phyloP scores from a whole-genome alignment of 2,329 filamentous ascomycete genomes.

The Cordyceps farinosa region DNA sequence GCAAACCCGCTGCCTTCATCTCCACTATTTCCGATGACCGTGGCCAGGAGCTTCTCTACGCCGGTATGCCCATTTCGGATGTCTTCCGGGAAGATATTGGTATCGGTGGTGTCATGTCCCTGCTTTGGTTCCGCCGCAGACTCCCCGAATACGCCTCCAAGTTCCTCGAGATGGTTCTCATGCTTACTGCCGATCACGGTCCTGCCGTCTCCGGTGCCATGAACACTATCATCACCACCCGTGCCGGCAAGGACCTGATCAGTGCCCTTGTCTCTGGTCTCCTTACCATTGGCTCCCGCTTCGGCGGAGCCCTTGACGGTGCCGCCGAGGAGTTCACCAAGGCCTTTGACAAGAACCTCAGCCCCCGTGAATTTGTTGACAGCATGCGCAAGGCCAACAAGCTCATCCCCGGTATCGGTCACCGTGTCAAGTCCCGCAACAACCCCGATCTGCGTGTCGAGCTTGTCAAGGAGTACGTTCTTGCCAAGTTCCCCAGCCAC shows the following conservation, averaged over 20 bases:
- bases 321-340: constrained; percentile 98
- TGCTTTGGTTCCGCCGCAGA: constrained; percentile 98
- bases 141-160: constrained; percentile 95
- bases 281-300: constrained; percentile 94
- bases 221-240: constrained; percentile 99
- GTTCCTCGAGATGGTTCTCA: constrained; percentile 99
- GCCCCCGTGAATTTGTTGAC: constrained; percentile 98
- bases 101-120: constrained; percentile 99
- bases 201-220: constrained; percentile 98
- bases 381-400: constrained; percentile 99
- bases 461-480: constrained; percentile 98
- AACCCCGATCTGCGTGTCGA: constrained; percentile 99
- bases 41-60: constrained; percentile 98
- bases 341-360: constrained; percentile 96
- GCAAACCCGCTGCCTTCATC: constrained; percentile 99
- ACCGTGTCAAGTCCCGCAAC: constrained; percentile 99
- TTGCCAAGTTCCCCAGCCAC: constrained; percentile 94
- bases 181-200: constrained; percentile 99
- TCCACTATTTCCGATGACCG: constrained; percentile 99
- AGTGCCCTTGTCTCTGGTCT: constrained; percentile 93
- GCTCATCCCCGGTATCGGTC: constrained; percentile 98
- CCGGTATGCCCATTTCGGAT: constrained; percentile 99
- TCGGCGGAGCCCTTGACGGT: constrained; percentile 96
- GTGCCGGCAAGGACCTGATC: constrained; percentile 98
- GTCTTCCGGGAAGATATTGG: constrained; percentile 99